Evolutionary conservation across 352 stramenopile genomes (phyloP).

Genomic region (Globisporangium paroecandrum): DNA sequence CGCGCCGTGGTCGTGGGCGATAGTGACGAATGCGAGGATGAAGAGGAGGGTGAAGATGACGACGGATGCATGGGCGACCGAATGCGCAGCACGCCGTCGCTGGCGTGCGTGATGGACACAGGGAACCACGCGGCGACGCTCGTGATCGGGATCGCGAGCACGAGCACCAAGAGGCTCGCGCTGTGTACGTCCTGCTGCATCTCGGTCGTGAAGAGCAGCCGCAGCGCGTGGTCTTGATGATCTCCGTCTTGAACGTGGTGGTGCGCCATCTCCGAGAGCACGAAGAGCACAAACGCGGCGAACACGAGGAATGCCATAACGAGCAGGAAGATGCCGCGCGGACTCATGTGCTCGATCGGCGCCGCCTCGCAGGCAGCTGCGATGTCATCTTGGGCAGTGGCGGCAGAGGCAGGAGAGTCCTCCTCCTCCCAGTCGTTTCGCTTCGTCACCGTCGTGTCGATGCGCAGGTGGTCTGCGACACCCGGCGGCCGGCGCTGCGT

Average conservation of each 20-base stretch:
- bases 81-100: slow-evolving; percentile 29
- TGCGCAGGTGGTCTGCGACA: slow-evolving; percentile 10
- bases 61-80: slow-evolving; percentile 19
- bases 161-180: slow-evolving; percentile 39
- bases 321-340: slow-evolving; percentile 54
- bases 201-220: slow-evolving; percentile 28
- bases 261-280: slow-evolving; percentile 47
- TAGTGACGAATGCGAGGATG: slow-evolving; percentile 12
- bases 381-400: neutral
- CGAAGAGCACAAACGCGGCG: slow-evolving; percentile 60
- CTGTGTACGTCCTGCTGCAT: slow-evolving; percentile 35
- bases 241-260: slow-evolving; percentile 26
- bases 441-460: neutral
- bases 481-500: slow-evolving; percentile 7
- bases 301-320: slow-evolving; percentile 53
- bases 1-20: slow-evolving; percentile 23
- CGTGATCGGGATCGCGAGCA: slow-evolving; percentile 53
- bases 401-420: neutral
- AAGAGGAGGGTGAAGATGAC: neutral
- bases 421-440: neutral
- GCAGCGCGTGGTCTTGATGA: neutral
- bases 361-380: neutral
- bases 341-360: slow-evolving; percentile 29
- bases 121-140: slow-evolving; percentile 55
- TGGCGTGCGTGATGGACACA: slow-evolving; percentile 39